These are phyloP conservation scores for Fusarium beomiforme DNA, from an alignment of 2,329 filamentous ascomycete species.

Conservation along the genomic window DNA sequence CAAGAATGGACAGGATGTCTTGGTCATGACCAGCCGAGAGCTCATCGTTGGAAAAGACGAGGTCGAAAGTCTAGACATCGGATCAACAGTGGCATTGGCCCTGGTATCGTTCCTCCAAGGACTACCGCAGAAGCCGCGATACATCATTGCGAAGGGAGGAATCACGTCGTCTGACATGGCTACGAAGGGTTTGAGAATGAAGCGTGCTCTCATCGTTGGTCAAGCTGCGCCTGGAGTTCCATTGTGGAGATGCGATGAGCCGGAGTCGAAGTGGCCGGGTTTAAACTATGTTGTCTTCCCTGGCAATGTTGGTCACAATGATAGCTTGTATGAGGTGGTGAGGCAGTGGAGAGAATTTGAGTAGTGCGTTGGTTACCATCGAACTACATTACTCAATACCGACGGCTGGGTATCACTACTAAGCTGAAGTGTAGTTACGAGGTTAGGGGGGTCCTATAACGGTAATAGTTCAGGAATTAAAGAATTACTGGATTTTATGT, in stretches of 20 bases:
- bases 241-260: conserved; percentile 67
- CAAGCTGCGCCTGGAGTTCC: conserved; percentile 68
- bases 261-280: conserved; percentile 55
- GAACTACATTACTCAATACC: too few relatives aligned
- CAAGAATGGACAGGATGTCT: conserved; percentile 58
- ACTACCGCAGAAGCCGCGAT: conserved; percentile 60
- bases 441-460: too few relatives aligned
- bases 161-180: conserved; percentile 69
- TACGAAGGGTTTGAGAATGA: conserved; percentile 64
- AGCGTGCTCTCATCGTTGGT: conserved; percentile 62
- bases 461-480: too few relatives aligned
- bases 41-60: conserved; percentile 59
- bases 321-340: conserved; percentile 9
- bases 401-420: too few relatives aligned
- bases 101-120: conserved; percentile 60
- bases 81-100: conserved; percentile 59
- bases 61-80: conserved; percentile 63
- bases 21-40: conserved; percentile 68
- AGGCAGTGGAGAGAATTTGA: conserved; percentile 15
- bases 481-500: too few relatives aligned
- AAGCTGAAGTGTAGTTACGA: too few relatives aligned
- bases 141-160: conserved; percentile 68
- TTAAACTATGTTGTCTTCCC: conserved; percentile 21
- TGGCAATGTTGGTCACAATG: conserved; percentile 9
- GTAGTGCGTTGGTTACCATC: neutral